phyloP scores from a whole-genome alignment of 169 alveolate species.

The Plasmodium falciparum region DNA sequence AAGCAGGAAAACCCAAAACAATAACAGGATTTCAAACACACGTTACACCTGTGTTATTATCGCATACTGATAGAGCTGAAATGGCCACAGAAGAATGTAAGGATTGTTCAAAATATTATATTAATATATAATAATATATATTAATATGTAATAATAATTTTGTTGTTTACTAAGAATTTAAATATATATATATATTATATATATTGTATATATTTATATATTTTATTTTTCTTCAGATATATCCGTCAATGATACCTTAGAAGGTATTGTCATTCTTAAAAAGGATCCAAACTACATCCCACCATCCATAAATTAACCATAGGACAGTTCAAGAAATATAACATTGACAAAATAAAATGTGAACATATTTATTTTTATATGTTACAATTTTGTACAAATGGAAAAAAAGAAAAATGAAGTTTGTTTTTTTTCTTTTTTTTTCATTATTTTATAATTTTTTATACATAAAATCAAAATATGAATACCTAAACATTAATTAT shows the following conservation, averaged over 20 bases:
- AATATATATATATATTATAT: background rate
- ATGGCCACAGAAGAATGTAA: slow-evolving; percentile 93
- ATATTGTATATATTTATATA: background rate
- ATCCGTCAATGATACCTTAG: slow-evolving; percentile 75
- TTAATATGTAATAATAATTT: background rate
- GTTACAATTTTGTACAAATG: background rate
- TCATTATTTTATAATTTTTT: background rate
- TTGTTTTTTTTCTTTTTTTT: background rate
- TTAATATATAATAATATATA: background rate
- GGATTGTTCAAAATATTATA: background rate
- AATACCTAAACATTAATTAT: too few species aligned
- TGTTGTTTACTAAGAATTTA: background rate
- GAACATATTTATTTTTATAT: background rate
- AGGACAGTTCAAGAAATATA: background rate
- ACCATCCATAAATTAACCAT: slow-evolving; percentile 26
- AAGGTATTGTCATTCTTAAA: slow-evolving; percentile 77
- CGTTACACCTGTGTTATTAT: slow-evolving; percentile 97
- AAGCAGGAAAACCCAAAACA: slow-evolving; percentile 97
- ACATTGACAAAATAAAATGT: background rate
- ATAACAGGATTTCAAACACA: slow-evolving; percentile 99
- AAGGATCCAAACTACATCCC: slow-evolving; percentile 76
- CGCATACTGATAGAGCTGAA: slow-evolving; percentile 95
- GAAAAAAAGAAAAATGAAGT: background rate
- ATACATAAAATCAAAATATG: too few species aligned
- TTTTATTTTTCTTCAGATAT: slow-evolving; percentile 32